A percentile compares a stretch with the other conserved stretches of the same genome.
phyloP scores from a whole-genome alignment of 148 eudicot genomes.

The Vaccinium corymbosum region DNA sequence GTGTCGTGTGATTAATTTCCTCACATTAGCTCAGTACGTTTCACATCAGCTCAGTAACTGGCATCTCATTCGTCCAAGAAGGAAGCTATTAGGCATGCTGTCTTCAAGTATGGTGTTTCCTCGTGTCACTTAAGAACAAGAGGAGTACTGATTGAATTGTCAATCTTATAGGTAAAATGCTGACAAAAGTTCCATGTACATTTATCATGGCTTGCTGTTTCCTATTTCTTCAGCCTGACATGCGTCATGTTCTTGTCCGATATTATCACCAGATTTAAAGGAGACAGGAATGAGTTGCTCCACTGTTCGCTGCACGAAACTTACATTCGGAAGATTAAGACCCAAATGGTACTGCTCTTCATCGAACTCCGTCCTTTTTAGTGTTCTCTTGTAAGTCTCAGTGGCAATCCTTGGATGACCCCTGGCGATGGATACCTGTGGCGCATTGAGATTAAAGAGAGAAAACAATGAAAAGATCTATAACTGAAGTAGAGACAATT shows the following conservation, averaged over 20 bases:
- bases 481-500: too few species aligned
- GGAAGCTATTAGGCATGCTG: neutral
- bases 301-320: slow-evolving; percentile 47
- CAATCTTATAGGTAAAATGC: neutral
- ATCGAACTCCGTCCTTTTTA: slow-evolving; percentile 37
- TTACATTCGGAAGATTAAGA: slow-evolving; percentile 46
- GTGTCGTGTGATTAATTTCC: neutral
- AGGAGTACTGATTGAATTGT: neutral
- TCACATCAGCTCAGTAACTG: neutral
- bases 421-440: slow-evolving; percentile 59
- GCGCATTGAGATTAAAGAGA: neutral
- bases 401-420: slow-evolving; percentile 65
- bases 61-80: neutral
- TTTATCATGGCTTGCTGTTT: neutral
- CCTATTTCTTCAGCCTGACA: neutral
- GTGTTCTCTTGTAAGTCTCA: slow-evolving; percentile 42
- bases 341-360: slow-evolving; percentile 41
- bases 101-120: neutral
- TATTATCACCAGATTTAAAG: neutral
- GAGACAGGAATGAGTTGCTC: slow-evolving; percentile 22
- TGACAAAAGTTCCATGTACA: neutral
- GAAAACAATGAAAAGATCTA: neutral
- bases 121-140: neutral
- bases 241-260: neutral
- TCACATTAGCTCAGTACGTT: neutral